Evolutionary conservation across 257 asterid species (phyloP), one percentile per base, ranked within the genome.

Genomic region (Solanum corneliomulleri): DNA sequence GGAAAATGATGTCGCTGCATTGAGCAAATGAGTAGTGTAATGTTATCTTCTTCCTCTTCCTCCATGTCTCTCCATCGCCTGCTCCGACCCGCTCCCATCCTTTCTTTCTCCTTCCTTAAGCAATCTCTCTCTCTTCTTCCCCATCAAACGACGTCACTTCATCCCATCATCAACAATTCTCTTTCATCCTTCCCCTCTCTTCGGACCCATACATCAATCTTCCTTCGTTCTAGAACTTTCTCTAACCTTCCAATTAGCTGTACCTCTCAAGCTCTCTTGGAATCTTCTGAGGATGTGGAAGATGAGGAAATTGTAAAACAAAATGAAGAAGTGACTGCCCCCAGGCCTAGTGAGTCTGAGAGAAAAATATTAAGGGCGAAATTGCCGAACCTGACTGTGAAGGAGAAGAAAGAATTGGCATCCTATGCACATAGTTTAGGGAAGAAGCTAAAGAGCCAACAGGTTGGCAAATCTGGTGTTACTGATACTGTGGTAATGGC

Each of bases 371-470:
- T 86, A 33, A 58, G 35, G 45, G 62, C 49, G 27, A 90, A 91
- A 71, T 87, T 90, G 76, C 97, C 94, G 88, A 91, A 74, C 87
- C 93, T 97, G 27, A 94, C 91, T 10, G 90, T 92, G 35, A 97
- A 96, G 92, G 99, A 95, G 91, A 97, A 93, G 94, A 97, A 96
- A 56, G 98, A 94, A 49, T 86, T 97, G 91, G 94, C 91, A 82
- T 93, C 99, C 13, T 96, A 91, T 81, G 99, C 99, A 5, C 98
- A 97, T 84, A 92, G 99, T 84, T 89, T 97, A 87, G 99, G 98
- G 89, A 95, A 94, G 91, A 92, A 93, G 91, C 95, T 95, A 7
- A 95, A 94, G 93, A 91, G 96, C 27, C 99, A 95, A 91, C 99
- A 95, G 86, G 93, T 97, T 33, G 99, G 99, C 0, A 97, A 95